phyloP scores from a whole-genome alignment of 2,329 filamentous ascomycete species.

The Zymoseptoria brevis region DNA sequence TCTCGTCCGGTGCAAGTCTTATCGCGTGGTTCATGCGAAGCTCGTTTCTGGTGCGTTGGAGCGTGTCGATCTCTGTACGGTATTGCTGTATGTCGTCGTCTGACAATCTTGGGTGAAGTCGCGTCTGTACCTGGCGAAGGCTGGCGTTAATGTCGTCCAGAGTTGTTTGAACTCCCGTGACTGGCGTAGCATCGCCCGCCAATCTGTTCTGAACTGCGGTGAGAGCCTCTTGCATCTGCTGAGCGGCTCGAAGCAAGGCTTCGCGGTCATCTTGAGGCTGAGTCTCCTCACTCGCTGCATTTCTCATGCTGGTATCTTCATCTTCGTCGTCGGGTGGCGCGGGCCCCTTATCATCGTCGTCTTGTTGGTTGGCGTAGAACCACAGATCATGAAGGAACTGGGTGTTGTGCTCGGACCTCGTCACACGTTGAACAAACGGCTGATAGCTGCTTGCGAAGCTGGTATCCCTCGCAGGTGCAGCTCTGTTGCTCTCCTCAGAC shows the following conservation, averaged over 20 bases:
- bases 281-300: background rate
- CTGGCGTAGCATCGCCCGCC: background rate
- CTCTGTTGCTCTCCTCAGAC: background rate
- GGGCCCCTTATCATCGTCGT: background rate
- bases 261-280: background rate
- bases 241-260: background rate
- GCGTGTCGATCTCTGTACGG: background rate
- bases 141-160: background rate
- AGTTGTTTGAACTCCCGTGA: background rate
- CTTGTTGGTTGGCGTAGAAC: background rate
- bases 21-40: background rate
- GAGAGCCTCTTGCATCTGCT: background rate
- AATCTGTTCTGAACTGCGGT: background rate
- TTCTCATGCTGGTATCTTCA: background rate
- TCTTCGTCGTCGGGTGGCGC: background rate
- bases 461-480: background rate
- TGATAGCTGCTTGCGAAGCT: background rate
- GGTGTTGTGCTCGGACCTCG: background rate
- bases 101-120: background rate
- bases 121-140: background rate
- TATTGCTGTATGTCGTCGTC: background rate
- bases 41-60: background rate
- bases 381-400: background rate
- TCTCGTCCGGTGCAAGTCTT: background rate
- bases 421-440: background rate